phyloP scores from a whole-genome alignment of 306 rosid genomes.

The Dalbergia cochinchinensis region DNA sequence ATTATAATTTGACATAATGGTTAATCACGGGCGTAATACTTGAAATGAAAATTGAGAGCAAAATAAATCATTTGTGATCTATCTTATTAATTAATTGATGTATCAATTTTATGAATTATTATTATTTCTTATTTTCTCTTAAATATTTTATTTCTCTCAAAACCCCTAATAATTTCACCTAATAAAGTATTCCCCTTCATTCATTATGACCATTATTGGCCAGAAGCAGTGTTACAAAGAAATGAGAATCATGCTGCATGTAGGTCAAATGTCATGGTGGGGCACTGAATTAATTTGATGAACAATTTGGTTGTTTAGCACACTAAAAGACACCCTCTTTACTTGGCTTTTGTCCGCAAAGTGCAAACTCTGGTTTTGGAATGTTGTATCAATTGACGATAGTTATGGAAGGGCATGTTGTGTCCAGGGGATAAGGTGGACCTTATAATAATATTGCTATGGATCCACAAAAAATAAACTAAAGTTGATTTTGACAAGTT shows the following conservation, averaged over 20 bases:
- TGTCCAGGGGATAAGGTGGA: background rate
- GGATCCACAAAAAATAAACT: background rate
- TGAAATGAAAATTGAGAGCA: too few species aligned
- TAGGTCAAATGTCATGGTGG: constrained; percentile 28
- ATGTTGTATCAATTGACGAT: constrained; percentile 6
- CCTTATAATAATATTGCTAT: background rate
- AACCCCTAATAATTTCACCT: too few species aligned
- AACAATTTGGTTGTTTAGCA: constrained; percentile 7
- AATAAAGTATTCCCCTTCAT: constrained; percentile 9
- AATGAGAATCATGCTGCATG: background rate
- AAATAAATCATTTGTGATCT: too few species aligned
- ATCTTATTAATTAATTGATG: too few species aligned
- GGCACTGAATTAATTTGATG: constrained; percentile 20
- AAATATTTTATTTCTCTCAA: too few species aligned
- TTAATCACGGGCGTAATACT: background rate
- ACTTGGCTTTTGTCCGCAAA: constrained; percentile 31
- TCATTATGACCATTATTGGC: background rate
- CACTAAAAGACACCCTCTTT: background rate
- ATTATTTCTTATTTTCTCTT: too few species aligned
- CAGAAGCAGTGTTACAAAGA: constrained; percentile 4
- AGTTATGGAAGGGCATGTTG: constrained; percentile 19
- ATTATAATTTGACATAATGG: constrained; percentile 11
- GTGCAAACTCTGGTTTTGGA: constrained; percentile 22
- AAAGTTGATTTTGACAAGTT: background rate
- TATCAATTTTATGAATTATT: too few species aligned